Base-by-base conservation (phyloP, 495 filamentous ascomycete genomes). In the Arthonia radiata region DNA sequence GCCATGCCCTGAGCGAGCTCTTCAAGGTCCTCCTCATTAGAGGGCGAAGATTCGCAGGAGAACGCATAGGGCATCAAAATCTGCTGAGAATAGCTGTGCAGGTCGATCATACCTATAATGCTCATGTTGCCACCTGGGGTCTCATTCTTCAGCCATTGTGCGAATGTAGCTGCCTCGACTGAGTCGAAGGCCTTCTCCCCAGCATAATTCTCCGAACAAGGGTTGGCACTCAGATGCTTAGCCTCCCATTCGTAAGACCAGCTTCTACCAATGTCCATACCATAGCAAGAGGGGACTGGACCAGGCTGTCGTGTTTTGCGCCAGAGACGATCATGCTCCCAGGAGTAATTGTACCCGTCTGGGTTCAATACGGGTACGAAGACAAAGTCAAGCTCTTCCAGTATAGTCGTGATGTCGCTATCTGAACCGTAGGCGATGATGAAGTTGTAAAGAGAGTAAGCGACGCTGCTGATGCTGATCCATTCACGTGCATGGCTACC, bases 41-140 rank as follows among this genome's bases (percentile, higher is more conserved):
- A 86, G 12, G 86, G 83, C 18, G 64, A 52, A 4, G 56, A 50
- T 4, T 54, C 51, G 50, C 86, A 97, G 17, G 71, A 74, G 49
- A 73, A 92, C 2, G 79, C 67, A 48, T 83, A 94, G 0, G 86
- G 86, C 42, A 83, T 92, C 6, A 93, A 57, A 15, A 97, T 69
- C 48, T 93, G 77, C 49, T 97, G 83, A 12, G 79, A 83, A 49
- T 97, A 97, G 15, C 77, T 86, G 42, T 97, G 86, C 16, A 97
- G 55, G 47, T 97, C 86, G 12, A 97, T 49, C 31, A 90, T 75
- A 2, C 67, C 80, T 9, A 78, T 62, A 33, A 97, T 72, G 16
- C 71, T 56, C 8, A 64, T 61, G 18, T 65, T 63, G 40, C 76
- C 66, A 33, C 61, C 54, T 9, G 67, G 54, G 0, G 76, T 82